Base-by-base conservation (phyloP, 2,329 filamentous ascomycete species). In the Clarireedia homoeocarpa region DNA sequence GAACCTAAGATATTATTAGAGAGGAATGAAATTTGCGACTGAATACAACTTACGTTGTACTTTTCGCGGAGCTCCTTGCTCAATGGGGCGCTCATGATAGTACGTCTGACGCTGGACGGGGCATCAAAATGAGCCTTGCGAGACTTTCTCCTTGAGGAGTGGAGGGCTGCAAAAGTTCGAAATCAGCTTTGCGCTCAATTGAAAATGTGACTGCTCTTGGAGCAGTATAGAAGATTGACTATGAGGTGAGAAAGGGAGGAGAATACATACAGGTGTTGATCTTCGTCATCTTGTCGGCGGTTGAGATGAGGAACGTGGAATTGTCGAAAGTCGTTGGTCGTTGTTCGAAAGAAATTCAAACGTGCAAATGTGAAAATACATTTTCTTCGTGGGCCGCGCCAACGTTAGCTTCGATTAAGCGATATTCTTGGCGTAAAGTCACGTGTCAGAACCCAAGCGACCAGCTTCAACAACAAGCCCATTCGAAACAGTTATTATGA, bases 11-110 rank as follows among this genome's bases (percentile, higher is more conserved):
- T 34, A 5, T 17, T 34, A 20, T 55, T 17, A 48, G 52, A 34
- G 55, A 56, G 62, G 53, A 63, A 55, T 20, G 10, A n/a, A 9
- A 39, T 14, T 17, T 23, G 17, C 9, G 39, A 9, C n/a, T 46
- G 23, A 9, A 15, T 2, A 20, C 17, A 52, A 74, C 88, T 67
- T 83, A 96, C 94, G 78, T 95, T 95, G 88, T 99, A 89, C 86
- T 99, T 94, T 80, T 96, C 91, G 74, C 91, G 87, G 74, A 99
- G 85, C 82, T 99, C 94, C 84, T 96, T 95, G 82, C 83, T 88
- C 69, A 96, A 84, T 71, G 89, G 88, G 68, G 94, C 91, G 81
- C 88, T 92, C 91, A 99, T 96, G 81, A 96, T 96, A 71, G 86
- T 83, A 75, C 94, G 90, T 78, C 94, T 91, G 74, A 89, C 83